Evolutionary conservation across 2,329 filamentous ascomycete species (phyloP), one percentile per base, ranked within the genome.

Genomic region (Colletotrichum orbiculare): DNA sequence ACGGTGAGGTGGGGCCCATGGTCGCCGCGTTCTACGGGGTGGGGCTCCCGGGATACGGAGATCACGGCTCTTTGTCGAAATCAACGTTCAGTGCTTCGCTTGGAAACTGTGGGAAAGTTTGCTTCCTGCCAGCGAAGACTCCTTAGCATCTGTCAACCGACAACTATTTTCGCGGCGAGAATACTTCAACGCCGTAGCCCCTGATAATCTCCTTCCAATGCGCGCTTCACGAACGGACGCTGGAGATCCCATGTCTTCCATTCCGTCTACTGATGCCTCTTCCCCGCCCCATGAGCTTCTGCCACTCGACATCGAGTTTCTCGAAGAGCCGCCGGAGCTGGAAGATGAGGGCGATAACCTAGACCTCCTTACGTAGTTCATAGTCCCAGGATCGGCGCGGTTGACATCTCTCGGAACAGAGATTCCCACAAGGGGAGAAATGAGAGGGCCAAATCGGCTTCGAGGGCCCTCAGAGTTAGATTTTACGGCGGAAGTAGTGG

Each of bases 131-230:
- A 25, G 25, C 25, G 25, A 25, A 25, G 1, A 25, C 25, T 25
- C 11, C n/a, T 25, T 15, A 10, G 6, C 1, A 25, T 6, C 7
- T 17, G 6, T 17, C 10, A 5, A 25, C 9, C 15, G n/a, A 46
- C 17, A 8, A 17, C 13, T 9, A 2, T 17, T 45, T 8, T 25
- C 10, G 41, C 2, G 41, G 33, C 42, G 33, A 7, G 53, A 55
- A 11, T 55, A 46, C 15, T 55, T 55, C 33, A 55, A 46, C 0
- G 38, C 34, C 0, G 53, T 46, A 46, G 53, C 53, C n/a, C 33
- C 37, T 2, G 41, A 46, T n/a, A 55, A 55, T 11, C 53, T 25
- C 53, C 42, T 43, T n/a, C 39, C 52, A 11, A 54, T 15, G 13
- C 52, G 12, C 39, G 52, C 52, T 25, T 54, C 52, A 3, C 43